Base-by-base conservation (phyloP, 352 stramenopile genomes). In the Phytophthora rubi region DNA sequence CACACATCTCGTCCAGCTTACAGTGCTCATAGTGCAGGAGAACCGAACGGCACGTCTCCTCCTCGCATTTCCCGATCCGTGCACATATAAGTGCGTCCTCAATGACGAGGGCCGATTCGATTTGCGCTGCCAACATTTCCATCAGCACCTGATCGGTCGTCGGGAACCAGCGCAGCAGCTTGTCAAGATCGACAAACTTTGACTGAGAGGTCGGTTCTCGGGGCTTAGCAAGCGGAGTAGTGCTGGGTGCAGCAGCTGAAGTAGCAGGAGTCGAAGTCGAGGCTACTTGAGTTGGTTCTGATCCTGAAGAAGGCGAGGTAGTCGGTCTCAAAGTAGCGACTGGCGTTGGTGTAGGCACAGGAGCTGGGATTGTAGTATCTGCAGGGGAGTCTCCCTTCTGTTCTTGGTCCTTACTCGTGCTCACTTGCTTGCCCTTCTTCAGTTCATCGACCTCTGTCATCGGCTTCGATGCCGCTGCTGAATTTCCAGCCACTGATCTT, bases 71-170 rank as follows among this genome's bases (percentile, higher is more conserved):
- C 7, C 62, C 55, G 33, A 73, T 75, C 7, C 59, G 62, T 45
- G 69, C 69, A 23, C 80, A 87, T 37, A 80, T 66, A 6, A 85
- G 65, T 33, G 77, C 80, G 65, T 87, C 80, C 56, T 83, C 77
- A 10, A 79, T 59, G 9, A 44, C 26, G 56, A 85, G 65, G 8
- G 75, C 77, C 26, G 61, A 21, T 59, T 79, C 58, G 26, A 82
- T 63, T n/a, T 58, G 71, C 12, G 26, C 30, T 39, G 65, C 65
- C 12, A 86, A 44, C 65, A 71, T 71, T 13, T 70, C 61, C 30
- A 75, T 56, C 18, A 80, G 45, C 9, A 64, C 39, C 13, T 12
- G 39, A 44, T 83, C 70, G 15, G 58, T 63, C 39, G 76, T 75
- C 7, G 73, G 73, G 53, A 81, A 83, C 52, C 59, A 80, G 6